Conservation (phyloP, 1,284 basidiomycete genomes). For the Trichosporon faecale region DNA sequence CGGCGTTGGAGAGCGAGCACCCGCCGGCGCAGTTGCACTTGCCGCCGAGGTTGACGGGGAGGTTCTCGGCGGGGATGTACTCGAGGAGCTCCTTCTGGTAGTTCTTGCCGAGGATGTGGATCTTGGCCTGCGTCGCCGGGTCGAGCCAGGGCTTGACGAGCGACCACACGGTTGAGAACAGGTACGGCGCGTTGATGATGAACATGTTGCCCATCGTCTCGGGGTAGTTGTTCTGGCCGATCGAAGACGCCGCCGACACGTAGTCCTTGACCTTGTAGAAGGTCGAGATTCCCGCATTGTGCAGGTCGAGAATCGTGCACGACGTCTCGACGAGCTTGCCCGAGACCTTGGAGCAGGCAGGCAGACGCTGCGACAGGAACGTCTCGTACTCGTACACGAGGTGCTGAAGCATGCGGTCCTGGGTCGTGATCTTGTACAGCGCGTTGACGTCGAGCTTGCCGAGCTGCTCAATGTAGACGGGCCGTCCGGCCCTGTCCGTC, state of each 20-base stretch:
- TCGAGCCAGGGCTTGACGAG: constrained; percentile 93
- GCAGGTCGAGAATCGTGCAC: constrained; percentile 94
- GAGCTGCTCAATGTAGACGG: constrained; percentile 90
- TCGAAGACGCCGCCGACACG: constrained; percentile 70
- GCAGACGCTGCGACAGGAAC: constrained; percentile 73
- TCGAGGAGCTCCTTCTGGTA: constrained; percentile 66
- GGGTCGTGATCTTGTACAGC: constrained; percentile 75
- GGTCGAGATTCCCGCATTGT: constrained; percentile 72
- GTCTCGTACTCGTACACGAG: constrained; percentile 94
- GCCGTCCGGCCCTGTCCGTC: constrained; percentile 92
- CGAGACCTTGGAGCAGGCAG: constrained; percentile 65
- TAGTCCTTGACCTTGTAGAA: constrained; percentile 94
- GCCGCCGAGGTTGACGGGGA: constrained; percentile 85
- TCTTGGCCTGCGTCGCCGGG: constrained; percentile 89
- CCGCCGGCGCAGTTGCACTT: constrained; percentile 72
- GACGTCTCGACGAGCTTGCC: constrained; percentile 94
- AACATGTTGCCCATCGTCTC: constrained; percentile 95
- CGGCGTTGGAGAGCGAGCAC: constrained; percentile 84
- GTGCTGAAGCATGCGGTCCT: constrained; percentile 82
- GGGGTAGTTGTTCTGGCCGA: constrained; percentile 90
- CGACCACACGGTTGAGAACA: constrained; percentile 84
- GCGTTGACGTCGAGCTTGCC: constrained; percentile 84
- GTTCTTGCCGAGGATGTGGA: constrained; percentile 69
- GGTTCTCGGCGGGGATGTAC: constrained; percentile 77
- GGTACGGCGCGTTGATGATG: constrained; percentile 92